Percentiles rank a stretch among this genome's conserved stretches.
phyloP scores from a whole-genome alignment of 2,329 filamentous ascomycete genomes.

The Penicillium sp. region DNA sequence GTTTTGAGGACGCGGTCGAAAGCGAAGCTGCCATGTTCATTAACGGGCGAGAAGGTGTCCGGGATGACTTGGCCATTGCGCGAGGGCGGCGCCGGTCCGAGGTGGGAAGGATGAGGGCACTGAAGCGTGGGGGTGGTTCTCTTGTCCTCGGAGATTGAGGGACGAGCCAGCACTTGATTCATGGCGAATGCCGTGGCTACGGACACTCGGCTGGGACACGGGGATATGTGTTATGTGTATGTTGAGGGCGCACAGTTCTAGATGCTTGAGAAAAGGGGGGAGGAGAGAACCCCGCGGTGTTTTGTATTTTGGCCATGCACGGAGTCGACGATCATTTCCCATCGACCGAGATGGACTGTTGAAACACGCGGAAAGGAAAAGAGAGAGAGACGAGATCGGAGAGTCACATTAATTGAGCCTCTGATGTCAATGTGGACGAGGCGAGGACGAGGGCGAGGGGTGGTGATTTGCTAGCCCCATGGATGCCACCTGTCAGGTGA shows the following conservation, averaged over 20 bases:
- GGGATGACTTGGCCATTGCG: constrained; percentile 57
- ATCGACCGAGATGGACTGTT: constrained; percentile 2
- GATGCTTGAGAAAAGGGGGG: constrained; percentile 10
- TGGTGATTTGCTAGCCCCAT: no score
- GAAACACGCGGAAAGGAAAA: neutral
- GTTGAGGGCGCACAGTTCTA: neutral
- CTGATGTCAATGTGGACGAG: neutral
- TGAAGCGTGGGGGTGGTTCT: constrained; percentile 31
- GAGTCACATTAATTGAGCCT: neutral
- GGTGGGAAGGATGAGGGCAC: constrained; percentile 28
- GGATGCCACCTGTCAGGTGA: no score
- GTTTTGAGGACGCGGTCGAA: constrained; percentile 93
- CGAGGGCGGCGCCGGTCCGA: constrained; percentile 26
- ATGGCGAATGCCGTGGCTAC: constrained; percentile 24
- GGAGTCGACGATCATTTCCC: constrained; percentile 19
- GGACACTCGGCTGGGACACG: no score
- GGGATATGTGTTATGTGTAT: neutral
- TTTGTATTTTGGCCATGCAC: constrained; percentile 13
- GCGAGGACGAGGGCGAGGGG: no score
- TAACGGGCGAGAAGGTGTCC: constrained; percentile 80
- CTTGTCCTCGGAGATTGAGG: constrained; percentile 28
- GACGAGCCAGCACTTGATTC: constrained; percentile 28
- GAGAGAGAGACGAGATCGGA: neutral
- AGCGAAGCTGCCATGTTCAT: constrained; percentile 93
- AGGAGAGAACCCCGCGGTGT: constrained; percentile 18